Conservation (phyloP, 2,329 filamentous ascomycete species). For the Calcarisporium arbuscula region DNA sequence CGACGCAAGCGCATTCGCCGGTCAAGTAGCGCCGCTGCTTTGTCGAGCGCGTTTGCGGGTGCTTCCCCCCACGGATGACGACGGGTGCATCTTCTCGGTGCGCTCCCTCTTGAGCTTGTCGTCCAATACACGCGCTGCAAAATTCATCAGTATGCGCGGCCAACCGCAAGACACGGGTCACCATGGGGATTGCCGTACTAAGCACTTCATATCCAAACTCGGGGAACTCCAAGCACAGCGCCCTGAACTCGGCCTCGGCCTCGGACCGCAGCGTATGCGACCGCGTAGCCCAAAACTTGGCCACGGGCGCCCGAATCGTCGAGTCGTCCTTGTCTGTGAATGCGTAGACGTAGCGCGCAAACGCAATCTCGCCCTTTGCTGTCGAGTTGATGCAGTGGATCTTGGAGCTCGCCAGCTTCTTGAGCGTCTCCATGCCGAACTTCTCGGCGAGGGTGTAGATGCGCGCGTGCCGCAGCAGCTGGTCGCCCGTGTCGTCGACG, state of each 20-base stretch:
- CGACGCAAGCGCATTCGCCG: too few species aligned
- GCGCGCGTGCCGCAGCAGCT: constrained; percentile 81
- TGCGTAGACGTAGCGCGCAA: constrained; percentile 84
- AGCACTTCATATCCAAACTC: constrained; percentile 92
- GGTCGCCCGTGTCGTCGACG: constrained; percentile 71
- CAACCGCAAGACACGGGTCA: not conserved
- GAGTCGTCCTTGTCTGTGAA: constrained; percentile 64
- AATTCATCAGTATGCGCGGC: constrained; percentile 9
- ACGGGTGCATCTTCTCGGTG: constrained; percentile 52
- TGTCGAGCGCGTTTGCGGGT: constrained; percentile 52
- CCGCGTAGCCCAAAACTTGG: constrained; percentile 83
- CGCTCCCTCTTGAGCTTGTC: constrained; percentile 60
- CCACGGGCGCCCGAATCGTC: constrained; percentile 73
- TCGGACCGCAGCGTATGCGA: constrained; percentile 78
- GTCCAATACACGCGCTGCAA: constrained; percentile 54
- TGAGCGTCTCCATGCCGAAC: constrained; percentile 62
- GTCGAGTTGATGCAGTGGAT: constrained; percentile 88
- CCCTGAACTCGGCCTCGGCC: constrained; percentile 77
- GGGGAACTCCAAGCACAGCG: constrained; percentile 80
- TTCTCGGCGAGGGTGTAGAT: constrained; percentile 85
- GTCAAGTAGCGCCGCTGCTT: constrained; percentile 31
- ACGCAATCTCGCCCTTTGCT: constrained; percentile 83
- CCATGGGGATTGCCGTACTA: constrained; percentile 42
- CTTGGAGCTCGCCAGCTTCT: constrained; percentile 75
- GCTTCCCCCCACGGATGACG: constrained; percentile 37